Evolutionary conservation across 1,284 basidiomycete genomes (phyloP).

Genomic region (Pascua guehoae): DNA sequence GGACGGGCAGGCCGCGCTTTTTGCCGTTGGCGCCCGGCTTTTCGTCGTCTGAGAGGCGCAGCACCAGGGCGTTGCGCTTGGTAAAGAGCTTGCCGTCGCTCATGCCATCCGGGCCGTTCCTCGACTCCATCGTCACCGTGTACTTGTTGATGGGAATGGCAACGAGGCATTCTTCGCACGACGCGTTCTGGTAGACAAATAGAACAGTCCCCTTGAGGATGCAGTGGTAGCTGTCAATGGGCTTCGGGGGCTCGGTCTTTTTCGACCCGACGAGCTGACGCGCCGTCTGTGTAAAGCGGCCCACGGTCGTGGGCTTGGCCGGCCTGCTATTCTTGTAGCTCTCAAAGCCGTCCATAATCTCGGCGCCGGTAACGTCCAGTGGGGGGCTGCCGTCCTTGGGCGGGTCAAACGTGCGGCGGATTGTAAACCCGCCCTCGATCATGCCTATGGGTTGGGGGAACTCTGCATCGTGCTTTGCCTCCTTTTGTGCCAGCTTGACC

Average conservation of each 20-base stretch:
- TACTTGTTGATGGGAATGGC: constrained; percentile 72
- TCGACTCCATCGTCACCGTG: constrained; percentile 68
- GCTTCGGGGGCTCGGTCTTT: constrained; percentile 54
- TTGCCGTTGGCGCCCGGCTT: constrained; percentile 16
- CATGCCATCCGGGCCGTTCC: constrained; percentile 50
- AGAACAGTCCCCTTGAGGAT: constrained; percentile 82
- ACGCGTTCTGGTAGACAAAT: constrained; percentile 69
- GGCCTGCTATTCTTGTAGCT: constrained; percentile 31
- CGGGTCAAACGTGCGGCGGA: constrained; percentile 74
- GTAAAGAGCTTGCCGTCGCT: constrained; percentile 73
- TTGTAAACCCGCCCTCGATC: constrained; percentile 70
- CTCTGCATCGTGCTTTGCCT: constrained; percentile 6
- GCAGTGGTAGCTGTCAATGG: constrained; percentile 84
- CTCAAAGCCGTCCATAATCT: constrained; percentile 1
- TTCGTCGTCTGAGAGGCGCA: constrained; percentile 54
- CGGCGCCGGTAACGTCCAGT: neutral
- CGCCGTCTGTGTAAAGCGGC: constrained; percentile 9
- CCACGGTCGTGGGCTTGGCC: constrained; percentile 59
- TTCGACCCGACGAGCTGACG: constrained; percentile 42
- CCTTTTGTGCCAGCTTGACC: constrained; percentile 22
- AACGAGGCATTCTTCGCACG: constrained; percentile 73
- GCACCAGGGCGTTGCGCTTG: constrained; percentile 77
- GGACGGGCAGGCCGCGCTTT: constrained; percentile 20
- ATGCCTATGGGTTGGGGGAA: constrained; percentile 18
- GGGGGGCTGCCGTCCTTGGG: neutral